Percentiles rank a stretch among this genome's conserved stretches.
phyloP scores from a whole-genome alignment of 306 rosid species.

The Vicia sativa region DNA sequence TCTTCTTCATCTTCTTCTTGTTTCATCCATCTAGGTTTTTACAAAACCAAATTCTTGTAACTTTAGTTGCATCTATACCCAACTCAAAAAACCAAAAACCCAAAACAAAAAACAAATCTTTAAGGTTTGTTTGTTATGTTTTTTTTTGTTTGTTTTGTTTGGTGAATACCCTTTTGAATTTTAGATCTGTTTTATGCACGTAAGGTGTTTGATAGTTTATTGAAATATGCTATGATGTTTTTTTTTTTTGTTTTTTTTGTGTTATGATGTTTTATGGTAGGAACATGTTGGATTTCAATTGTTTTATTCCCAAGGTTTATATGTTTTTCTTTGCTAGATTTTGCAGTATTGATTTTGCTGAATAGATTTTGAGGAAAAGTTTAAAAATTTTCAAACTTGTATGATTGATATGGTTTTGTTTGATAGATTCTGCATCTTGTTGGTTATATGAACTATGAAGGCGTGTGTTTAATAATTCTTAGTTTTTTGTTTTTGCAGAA shows the following conservation, averaged over 20 bases:
- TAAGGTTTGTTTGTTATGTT: constrained; percentile 37
- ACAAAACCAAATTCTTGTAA: constrained; percentile 36
- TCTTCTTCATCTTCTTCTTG: constrained; percentile 21
- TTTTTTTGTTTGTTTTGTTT: constrained; percentile 33
- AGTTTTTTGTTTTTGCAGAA: constrained; percentile 44
- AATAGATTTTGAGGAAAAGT: neutral
- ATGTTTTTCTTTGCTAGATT: too few relatives aligned
- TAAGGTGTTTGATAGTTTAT: constrained; percentile 31
- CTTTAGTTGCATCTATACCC: constrained; percentile 44
- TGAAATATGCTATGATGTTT: constrained; percentile 21
- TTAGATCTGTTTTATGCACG: constrained; percentile 35
- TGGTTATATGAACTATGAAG: constrained; percentile 14
- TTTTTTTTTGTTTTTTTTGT: neutral
- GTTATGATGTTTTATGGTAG: constrained; percentile 27
- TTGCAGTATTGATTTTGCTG: neutral
- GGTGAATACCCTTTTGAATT: constrained; percentile 39
- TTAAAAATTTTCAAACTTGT: constrained; percentile 1
- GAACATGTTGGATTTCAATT: constrained; percentile 26
- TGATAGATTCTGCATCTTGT: constrained; percentile 28
- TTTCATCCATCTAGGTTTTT: constrained; percentile 45
- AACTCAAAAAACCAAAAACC: constrained; percentile 21
- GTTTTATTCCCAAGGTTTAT: neutral
- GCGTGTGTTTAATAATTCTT: constrained; percentile 9
- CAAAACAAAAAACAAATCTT: neutral
- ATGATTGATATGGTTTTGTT: constrained; percentile 26